Percentiles rank a stretch among this genome's conserved stretches.
phyloP scores from a whole-genome alignment of 352 stramenopile species.

The Phytophthora constricta region DNA sequence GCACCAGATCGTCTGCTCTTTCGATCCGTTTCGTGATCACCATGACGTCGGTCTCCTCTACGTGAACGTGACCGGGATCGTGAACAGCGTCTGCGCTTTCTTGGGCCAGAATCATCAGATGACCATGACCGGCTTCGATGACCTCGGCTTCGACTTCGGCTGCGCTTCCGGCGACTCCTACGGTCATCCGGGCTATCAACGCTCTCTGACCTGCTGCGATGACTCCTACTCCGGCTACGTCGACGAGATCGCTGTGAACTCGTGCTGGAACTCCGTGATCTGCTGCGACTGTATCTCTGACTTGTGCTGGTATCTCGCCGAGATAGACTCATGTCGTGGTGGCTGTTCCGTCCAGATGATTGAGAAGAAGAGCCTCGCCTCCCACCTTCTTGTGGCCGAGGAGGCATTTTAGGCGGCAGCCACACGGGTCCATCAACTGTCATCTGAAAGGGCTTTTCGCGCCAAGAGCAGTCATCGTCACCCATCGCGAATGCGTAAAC shows the following conservation, averaged over 20 bases:
- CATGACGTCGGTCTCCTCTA: conserved; percentile 13
- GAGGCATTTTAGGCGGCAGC: conserved; percentile 54
- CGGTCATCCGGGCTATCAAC: conserved; percentile 7
- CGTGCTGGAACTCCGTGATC: conserved; percentile 42
- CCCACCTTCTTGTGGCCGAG: conserved; percentile 8
- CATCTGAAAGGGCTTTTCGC: conserved; percentile 71
- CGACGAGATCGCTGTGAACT: conserved; percentile 34
- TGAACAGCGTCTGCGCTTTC: conserved; percentile 24
- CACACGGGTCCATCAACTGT: conserved; percentile 58
- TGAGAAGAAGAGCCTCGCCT: conserved; percentile 30
- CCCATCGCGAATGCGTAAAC: conserved; percentile 80
- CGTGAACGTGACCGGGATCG: conserved; percentile 18
- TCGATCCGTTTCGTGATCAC: conserved; percentile 16
- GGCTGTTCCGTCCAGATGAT: conserved; percentile 21
- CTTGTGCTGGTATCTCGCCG: no score
- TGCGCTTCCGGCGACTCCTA: conserved; percentile 27
- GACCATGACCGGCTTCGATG: conserved; percentile 36
- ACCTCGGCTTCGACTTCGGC: conserved; percentile 34
- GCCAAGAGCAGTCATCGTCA: conserved; percentile 55
- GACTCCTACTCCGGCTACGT: conserved; percentile 35
- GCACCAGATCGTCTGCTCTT: conserved; percentile 16
- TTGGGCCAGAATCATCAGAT: conserved; percentile 27
- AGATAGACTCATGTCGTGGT: conserved; percentile 15
- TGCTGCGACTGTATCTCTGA: conserved; percentile 42
- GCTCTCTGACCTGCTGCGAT: conserved; percentile 33